These are phyloP conservation scores for Teunomyces tritomae DNA, from an alignment of 805 yeast genomes.

Conservation along the genomic window DNA sequence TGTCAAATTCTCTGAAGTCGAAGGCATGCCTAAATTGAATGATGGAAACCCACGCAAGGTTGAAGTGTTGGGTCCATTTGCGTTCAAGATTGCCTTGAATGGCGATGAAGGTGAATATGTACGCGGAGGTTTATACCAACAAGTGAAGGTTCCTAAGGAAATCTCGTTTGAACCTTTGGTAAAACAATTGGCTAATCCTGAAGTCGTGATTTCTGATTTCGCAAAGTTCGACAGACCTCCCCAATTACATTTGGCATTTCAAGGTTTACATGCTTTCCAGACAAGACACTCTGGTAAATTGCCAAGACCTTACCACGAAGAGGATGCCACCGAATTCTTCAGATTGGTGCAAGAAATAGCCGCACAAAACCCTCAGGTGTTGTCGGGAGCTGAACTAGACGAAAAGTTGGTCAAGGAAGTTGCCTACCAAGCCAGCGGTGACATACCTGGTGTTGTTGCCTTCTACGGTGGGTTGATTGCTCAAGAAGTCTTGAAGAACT, in stretches of 20 bases:
- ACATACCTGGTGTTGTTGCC: slow-evolving; percentile 84
- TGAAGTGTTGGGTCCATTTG: slow-evolving; percentile 91
- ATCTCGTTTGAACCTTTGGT: slow-evolving; percentile 61
- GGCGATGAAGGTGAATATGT: slow-evolving; percentile 58
- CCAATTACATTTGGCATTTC: slow-evolving; percentile 88
- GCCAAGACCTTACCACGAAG: slow-evolving; percentile 74
- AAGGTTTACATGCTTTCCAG: slow-evolving; percentile 78
- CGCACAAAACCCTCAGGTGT: slow-evolving; percentile 51
- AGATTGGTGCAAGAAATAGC: slow-evolving; percentile 59
- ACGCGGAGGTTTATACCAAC: slow-evolving; percentile 88
- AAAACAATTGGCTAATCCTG: slow-evolving; percentile 73
- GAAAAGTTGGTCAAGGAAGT: slow-evolving; percentile 67
- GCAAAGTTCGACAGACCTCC: slow-evolving; percentile 93
- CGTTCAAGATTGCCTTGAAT: slow-evolving; percentile 69
- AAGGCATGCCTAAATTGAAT: slow-evolving; percentile 73
- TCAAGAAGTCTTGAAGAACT: slow-evolving; percentile 93
- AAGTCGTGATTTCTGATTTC: slow-evolving; percentile 76
- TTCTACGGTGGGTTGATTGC: slow-evolving; percentile 93
- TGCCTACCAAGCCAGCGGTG: slow-evolving; percentile 86
- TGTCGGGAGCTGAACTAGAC: slow-evolving; percentile 55
- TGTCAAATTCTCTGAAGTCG: slow-evolving; percentile 82
- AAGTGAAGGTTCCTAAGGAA: slow-evolving; percentile 79
- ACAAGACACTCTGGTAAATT: slow-evolving; percentile 57
- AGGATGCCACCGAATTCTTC: slow-evolving; percentile 69
- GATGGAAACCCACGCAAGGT: slow-evolving; percentile 72